Base-by-base conservation (phyloP, 176 grass and related monocot species). In the Oryza meyeriana region DNA sequence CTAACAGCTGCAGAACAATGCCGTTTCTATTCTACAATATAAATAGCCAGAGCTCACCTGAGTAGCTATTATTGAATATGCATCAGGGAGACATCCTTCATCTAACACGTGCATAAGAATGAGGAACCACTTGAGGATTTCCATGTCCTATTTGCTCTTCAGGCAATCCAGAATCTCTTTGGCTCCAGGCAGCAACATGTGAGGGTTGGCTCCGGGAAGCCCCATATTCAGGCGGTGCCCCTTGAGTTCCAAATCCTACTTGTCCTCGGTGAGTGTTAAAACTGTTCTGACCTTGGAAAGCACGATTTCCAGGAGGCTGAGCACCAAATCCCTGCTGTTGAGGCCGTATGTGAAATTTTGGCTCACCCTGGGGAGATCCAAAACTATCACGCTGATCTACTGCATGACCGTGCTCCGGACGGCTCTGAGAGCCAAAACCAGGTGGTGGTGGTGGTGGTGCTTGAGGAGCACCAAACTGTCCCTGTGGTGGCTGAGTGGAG, bases 401-500 rank as follows among this genome's bases (percentile, higher is more conserved):
- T 33, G 12, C 12, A 27, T 22, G 10, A 4, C 52, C 72, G 85
- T 73, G 75, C 30, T 20, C 3, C n/a, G 65, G 38, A 48, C 12
- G 38, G 31, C 40, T 79, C 68, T 57, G 71, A 55, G 70, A 48
- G 28, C 63, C 38, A 59, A 76, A 59, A 31, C 27, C 59, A 71
- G 72, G 72, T 39, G 72, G 69, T 76, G 39, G 55, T 78, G 71
- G 71, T n/a, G 71, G 68, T 70, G 39, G 83, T 64, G 61, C 69
- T 84, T 80, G 76, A 85, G 78, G 81, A 80, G 76, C 9, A 79
- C 76, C 87, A 69, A 36, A 68, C 14, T 59, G 55, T 25, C 8
- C 66, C 38, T 52, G 47, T 48, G 76, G 67, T 45, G 72, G 70
- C 75, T 41, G 66, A 66, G 12, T 59, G 35, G 64, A 52, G 36